Evolutionary conservation across 305 asterid species (phyloP).

Genomic region (Petunia hybrid): DNA sequence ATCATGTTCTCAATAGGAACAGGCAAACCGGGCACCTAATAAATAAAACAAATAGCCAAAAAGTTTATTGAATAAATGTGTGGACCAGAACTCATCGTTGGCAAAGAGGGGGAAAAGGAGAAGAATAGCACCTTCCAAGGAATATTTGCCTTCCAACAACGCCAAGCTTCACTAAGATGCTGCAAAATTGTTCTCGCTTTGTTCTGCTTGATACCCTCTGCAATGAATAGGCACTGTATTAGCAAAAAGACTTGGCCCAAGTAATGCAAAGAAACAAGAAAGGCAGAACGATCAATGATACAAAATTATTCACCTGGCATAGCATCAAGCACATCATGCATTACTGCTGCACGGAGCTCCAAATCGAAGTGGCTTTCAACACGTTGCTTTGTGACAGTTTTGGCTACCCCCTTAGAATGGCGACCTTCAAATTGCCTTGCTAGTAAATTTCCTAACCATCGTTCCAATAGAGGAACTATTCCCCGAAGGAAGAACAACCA

Average conservation of each 20-base stretch:
- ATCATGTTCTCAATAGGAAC: slow-evolving; percentile 99
- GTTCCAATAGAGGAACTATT: slow-evolving; percentile 95
- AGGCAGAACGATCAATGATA: not conserved
- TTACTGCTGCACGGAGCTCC: slow-evolving; percentile 99
- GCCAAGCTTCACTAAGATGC: slow-evolving; percentile 99
- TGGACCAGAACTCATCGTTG: not conserved
- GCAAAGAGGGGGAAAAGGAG: not conserved
- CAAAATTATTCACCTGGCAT: slow-evolving; percentile 75
- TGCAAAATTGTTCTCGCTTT: slow-evolving; percentile 99
- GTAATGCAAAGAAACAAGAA: not conserved
- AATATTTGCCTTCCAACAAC: slow-evolving; percentile 99
- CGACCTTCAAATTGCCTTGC: slow-evolving; percentile 99
- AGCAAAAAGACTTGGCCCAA: not conserved
- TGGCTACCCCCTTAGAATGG: slow-evolving; percentile 98
- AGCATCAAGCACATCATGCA: slow-evolving; percentile 99
- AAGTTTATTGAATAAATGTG: not conserved
- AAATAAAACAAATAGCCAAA: slow-evolving; percentile 1
- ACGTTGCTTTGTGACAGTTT: slow-evolving; percentile 99
- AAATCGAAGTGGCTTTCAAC: slow-evolving; percentile 99
- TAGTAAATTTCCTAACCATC: slow-evolving; percentile 97
- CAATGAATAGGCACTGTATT: slow-evolving; percentile 30
- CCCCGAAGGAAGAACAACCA: slow-evolving; percentile 99
- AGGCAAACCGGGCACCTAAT: slow-evolving; percentile 92
- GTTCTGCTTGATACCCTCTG: slow-evolving; percentile 97
- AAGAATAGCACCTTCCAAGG: slow-evolving; percentile 85